Conservation (phyloP, 2,329 filamentous ascomycete genomes). For the Colletotrichum shisoi region DNA sequence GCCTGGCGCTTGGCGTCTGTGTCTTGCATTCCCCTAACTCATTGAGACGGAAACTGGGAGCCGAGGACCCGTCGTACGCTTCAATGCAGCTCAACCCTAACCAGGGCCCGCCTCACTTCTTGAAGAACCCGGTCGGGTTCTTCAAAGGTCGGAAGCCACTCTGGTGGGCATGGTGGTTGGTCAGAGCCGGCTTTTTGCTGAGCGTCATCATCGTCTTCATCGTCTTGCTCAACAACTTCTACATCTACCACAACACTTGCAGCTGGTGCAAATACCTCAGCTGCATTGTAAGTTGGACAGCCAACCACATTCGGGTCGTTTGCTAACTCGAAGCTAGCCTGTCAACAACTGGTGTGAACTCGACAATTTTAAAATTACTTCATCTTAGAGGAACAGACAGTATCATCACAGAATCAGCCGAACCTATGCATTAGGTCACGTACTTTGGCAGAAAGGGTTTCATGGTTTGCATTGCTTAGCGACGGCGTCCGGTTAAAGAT, state of each 20-base stretch:
- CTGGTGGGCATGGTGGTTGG: slow-evolving; percentile 98
- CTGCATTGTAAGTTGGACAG: slow-evolving; percentile 76
- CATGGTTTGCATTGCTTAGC: slow-evolving; percentile 41
- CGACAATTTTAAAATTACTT: slow-evolving; percentile 45
- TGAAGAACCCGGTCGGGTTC: slow-evolving; percentile 74
- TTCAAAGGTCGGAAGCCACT: slow-evolving; percentile 91
- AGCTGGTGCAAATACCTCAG: slow-evolving; percentile 95
- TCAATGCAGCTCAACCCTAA: slow-evolving; percentile 65
- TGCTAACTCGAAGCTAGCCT: slow-evolving; percentile 53
- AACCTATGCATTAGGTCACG: slow-evolving; percentile 12
- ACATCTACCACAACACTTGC: slow-evolving; percentile 77
- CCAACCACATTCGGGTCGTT: background rate
- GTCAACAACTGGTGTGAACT: slow-evolving; percentile 73
- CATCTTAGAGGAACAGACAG: background rate
- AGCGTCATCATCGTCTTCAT: slow-evolving; percentile 87
- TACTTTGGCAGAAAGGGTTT: slow-evolving; percentile 1
- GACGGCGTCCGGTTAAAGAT: slow-evolving; percentile 40
- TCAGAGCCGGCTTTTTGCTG: slow-evolving; percentile 79
- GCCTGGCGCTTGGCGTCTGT: slow-evolving; percentile 83
- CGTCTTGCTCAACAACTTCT: slow-evolving; percentile 89
- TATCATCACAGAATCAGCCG: background rate
- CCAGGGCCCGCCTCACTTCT: slow-evolving; percentile 61
- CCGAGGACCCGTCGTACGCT: slow-evolving; percentile 72
- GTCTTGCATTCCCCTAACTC: slow-evolving; percentile 87
- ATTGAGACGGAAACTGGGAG: slow-evolving; percentile 76